phyloP scores from a whole-genome alignment of 257 asterid species.

The Orobanche coerulescens region DNA sequence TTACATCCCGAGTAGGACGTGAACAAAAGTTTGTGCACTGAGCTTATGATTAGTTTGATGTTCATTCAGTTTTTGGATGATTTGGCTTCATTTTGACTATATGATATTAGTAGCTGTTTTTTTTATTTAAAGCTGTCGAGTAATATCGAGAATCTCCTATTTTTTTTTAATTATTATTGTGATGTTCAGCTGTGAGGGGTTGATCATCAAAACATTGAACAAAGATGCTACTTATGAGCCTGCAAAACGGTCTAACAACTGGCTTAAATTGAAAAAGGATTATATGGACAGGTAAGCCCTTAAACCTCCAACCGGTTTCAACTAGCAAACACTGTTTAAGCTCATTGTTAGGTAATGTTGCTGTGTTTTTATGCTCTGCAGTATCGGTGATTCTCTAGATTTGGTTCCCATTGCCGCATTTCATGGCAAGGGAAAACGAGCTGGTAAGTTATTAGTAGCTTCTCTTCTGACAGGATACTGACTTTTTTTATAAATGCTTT shows the following conservation, averaged over 20 bases:
- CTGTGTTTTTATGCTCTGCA: constrained; percentile 32
- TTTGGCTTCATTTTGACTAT: constrained; percentile 2
- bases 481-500: constrained; percentile 15
- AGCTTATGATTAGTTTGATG: background rate
- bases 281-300: constrained; percentile 71
- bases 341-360: constrained; percentile 10
- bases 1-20: background rate
- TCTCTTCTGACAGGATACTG: constrained; percentile 7
- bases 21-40: background rate
- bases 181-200: constrained; percentile 74
- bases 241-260: constrained; percentile 76
- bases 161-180: background rate
- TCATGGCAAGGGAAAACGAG: constrained; percentile 91
- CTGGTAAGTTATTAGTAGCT: constrained; percentile 42
- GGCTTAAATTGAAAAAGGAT: constrained; percentile 92
- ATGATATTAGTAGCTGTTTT: background rate
- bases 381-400: constrained; percentile 90
- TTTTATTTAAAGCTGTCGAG: constrained; percentile 12
- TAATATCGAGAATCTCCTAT: background rate
- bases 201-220: constrained; percentile 86
- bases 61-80: background rate
- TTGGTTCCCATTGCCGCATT: constrained; percentile 98
- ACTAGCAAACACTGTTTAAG: constrained; percentile 9
- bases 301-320: constrained; percentile 12
- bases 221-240: constrained; percentile 96